Conservation (phyloP, 306 rosid species). For the Malus sieversii region DNA sequence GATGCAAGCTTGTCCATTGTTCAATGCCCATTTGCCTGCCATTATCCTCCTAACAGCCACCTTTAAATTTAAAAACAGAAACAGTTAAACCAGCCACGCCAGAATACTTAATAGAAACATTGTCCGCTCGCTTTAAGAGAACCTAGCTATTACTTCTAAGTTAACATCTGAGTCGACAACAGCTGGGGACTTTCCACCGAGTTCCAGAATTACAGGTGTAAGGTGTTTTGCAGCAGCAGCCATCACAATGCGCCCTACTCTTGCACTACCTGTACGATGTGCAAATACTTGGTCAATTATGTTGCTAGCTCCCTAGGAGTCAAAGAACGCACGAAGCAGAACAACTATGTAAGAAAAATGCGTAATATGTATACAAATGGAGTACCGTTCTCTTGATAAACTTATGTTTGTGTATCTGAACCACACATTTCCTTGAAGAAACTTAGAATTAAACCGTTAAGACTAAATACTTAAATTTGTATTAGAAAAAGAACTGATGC, state of each 20-base stretch:
- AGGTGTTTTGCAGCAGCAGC: slow-evolving; percentile 94
- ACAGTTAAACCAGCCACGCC: background rate
- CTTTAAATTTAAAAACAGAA: slow-evolving; percentile 24
- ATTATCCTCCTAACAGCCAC: slow-evolving; percentile 67
- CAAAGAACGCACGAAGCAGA: background rate
- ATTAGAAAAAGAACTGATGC: too few relatives aligned
- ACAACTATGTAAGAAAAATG: background rate
- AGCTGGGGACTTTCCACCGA: slow-evolving; percentile 88
- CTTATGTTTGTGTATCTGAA: too few relatives aligned
- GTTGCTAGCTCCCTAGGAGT: background rate
- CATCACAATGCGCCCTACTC: slow-evolving; percentile 82
- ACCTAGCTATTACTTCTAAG: slow-evolving; percentile 40
- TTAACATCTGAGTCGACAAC: slow-evolving; percentile 66
- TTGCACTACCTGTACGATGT: slow-evolving; percentile 60
- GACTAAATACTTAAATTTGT: too few relatives aligned
- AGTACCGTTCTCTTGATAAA: too few relatives aligned
- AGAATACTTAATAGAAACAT: background rate
- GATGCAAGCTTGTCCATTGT: slow-evolving; percentile 82
- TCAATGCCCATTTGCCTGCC: slow-evolving; percentile 75
- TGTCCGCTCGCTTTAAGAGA: background rate
- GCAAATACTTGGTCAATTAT: background rate
- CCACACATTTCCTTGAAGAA: too few relatives aligned
- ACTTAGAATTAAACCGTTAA: too few relatives aligned
- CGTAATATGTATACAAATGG: too few relatives aligned
- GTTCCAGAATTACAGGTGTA: slow-evolving; percentile 73